Evolutionary conservation across 148 eudicot genomes (phyloP).

Genomic region (Silene uniflora): DNA sequence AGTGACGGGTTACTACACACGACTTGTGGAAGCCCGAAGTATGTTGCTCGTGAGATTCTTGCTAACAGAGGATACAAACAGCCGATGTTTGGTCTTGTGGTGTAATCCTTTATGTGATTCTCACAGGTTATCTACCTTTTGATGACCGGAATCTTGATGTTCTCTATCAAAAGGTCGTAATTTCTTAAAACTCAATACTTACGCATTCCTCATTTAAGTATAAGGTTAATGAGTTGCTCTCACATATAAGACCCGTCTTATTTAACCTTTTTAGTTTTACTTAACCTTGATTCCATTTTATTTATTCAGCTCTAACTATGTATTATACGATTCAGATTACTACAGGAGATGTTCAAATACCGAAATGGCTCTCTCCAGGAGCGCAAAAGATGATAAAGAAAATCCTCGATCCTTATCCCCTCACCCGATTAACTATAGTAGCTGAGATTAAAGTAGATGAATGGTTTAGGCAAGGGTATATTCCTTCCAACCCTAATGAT

Average conservation of each 20-base stretch:
- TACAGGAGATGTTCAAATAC: constrained; percentile 74
- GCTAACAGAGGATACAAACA: constrained; percentile 74
- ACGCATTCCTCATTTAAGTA: too few relatives aligned
- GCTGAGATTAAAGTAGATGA: constrained; percentile 72
- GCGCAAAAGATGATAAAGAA: constrained; percentile 63
- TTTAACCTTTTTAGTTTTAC: too few relatives aligned
- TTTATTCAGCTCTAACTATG: not conserved
- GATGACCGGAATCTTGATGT: constrained; percentile 94
- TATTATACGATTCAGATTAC: constrained; percentile 35
- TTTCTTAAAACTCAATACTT: not conserved
- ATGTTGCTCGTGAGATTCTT: constrained; percentile 93
- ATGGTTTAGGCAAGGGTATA: too few relatives aligned
- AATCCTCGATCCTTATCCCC: constrained; percentile 88
- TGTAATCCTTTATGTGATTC: constrained; percentile 75
- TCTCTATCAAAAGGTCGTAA: constrained; percentile 76
- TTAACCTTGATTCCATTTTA: too few relatives aligned
- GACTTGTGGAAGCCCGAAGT: constrained; percentile 97
- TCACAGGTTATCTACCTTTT: constrained; percentile 85
- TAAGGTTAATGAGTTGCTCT: too few relatives aligned
- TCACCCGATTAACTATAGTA: constrained; percentile 54
- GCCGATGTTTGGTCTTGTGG: constrained; percentile 99
- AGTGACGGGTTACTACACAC: too few relatives aligned
- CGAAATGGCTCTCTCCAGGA: too few relatives aligned
- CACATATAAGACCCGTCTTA: too few relatives aligned
- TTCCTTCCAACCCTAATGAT: too few relatives aligned